A percentile compares a stretch with the other conserved stretches of the same genome.
Evolutionary conservation across 108 stramenopile genomes (phyloP).

Genomic region (Bacterosira constricta): DNA sequence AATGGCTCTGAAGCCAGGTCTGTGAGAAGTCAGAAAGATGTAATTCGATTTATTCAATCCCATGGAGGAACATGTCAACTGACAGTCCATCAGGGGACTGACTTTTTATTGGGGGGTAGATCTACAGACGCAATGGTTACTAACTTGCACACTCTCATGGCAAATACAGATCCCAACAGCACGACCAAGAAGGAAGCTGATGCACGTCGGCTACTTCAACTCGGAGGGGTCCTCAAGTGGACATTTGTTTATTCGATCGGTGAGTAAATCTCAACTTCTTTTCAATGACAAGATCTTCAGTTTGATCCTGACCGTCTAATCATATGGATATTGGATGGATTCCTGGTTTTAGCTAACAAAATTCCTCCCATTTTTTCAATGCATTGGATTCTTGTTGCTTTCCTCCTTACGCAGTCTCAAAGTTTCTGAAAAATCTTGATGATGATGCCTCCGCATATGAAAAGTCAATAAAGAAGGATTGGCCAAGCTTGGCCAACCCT

Average conservation of each 20-base stretch:
- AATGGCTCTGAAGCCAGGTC: conserved; percentile 65
- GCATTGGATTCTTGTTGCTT: too few species aligned
- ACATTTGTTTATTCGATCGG: conserved; percentile 66
- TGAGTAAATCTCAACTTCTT: neutral
- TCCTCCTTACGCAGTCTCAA: neutral
- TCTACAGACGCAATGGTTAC: conserved; percentile 20
- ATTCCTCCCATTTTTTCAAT: too few species aligned
- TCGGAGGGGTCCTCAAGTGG: conserved; percentile 73
- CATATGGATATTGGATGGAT: too few species aligned
- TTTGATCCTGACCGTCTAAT: too few species aligned
- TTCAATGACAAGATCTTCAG: too few species aligned
- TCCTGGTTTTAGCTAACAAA: too few species aligned
- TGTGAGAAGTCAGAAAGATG: conserved; percentile 58
- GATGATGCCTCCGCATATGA: conserved; percentile 7
- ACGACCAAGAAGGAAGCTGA: conserved; percentile 21
- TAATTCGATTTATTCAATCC: conserved; percentile 61
- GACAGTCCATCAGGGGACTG: conserved; percentile 15
- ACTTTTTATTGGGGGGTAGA: conserved; percentile 23
- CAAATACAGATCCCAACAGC: conserved; percentile 1
- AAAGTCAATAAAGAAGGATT: conserved; percentile 25
- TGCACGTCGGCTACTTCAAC: conserved; percentile 18
- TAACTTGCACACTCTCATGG: conserved; percentile 18
- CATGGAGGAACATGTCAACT: conserved; percentile 69
- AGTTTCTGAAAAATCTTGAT: conserved; percentile 27
- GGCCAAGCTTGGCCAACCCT: conserved; percentile 39